Conservation (phyloP, 495 filamentous ascomycete species). For the Hypoxylon subgilvum region DNA sequence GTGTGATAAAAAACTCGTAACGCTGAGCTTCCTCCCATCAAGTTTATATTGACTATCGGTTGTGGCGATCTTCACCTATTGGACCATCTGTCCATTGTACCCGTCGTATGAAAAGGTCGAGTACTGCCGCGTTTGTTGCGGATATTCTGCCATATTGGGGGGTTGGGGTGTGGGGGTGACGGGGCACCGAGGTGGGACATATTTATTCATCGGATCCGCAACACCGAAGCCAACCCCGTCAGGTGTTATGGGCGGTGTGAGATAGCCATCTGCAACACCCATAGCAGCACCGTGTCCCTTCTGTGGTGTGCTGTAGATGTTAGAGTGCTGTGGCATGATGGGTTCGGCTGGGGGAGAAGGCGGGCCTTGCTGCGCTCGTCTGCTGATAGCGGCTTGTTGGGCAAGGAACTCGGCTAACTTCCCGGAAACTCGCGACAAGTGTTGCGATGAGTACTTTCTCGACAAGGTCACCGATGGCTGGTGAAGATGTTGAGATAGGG, state of each 20-base stretch:
- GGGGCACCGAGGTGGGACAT: constrained; percentile 56
- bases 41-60: too few relatives aligned
- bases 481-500: constrained; percentile 84
- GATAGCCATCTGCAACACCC: constrained; percentile 76
- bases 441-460: constrained; percentile 83
- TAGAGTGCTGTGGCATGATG: constrained; percentile 57
- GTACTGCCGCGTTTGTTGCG: constrained; percentile 36
- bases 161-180: constrained; percentile 59
- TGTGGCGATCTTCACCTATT: constrained; percentile 14
- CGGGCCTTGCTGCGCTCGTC: constrained; percentile 59
- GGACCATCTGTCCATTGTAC: constrained; percentile 40
- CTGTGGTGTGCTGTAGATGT: constrained; percentile 79
- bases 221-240: constrained; percentile 70
- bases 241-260: constrained; percentile 96
- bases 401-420: constrained; percentile 85
- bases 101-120: constrained; percentile 35
- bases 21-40: too few relatives aligned
- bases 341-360: constrained; percentile 73
- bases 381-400: constrained; percentile 76
- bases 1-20: constrained; percentile 24
- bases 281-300: constrained; percentile 71
- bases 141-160: constrained; percentile 23
- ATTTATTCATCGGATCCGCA: constrained; percentile 53
- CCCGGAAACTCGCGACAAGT: constrained; percentile 80
- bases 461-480: constrained; percentile 84